Evolutionary conservation across 1,139 yeast genomes (phyloP).

Genomic region (Protomyces gravidus): DNA sequence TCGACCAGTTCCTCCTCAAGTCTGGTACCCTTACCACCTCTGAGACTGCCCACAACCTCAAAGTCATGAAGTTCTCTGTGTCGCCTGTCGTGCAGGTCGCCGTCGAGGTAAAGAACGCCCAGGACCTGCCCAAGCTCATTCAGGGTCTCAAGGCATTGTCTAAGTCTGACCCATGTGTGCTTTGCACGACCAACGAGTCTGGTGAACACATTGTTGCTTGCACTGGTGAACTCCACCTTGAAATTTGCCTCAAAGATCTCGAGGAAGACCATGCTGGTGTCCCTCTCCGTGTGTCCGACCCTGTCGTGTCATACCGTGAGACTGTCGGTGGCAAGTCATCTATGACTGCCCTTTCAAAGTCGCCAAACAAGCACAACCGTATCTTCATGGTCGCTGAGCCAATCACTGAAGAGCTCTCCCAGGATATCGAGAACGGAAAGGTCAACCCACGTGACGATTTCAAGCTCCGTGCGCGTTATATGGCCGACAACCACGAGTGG

Average conservation of each 20-base stretch:
- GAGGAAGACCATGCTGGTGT: slow-evolving; percentile 99
- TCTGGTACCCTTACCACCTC: slow-evolving; percentile 98
- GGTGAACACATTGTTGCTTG: slow-evolving; percentile 99
- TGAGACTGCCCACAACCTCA: slow-evolving; percentile 97
- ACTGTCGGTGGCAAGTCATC: slow-evolving; percentile 91
- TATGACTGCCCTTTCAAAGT: slow-evolving; percentile 94
- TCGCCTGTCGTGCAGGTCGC: slow-evolving; percentile 99
- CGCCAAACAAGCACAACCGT: slow-evolving; percentile 99
- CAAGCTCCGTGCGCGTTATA: slow-evolving; percentile 97
- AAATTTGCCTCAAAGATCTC: slow-evolving; percentile 92
- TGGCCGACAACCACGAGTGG: slow-evolving; percentile 99
- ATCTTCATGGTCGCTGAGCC: slow-evolving; percentile 97
- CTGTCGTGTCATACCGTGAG: slow-evolving; percentile 98
- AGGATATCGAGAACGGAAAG: slow-evolving; percentile 89
- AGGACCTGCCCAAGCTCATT: slow-evolving; percentile 98
- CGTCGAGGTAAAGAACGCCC: slow-evolving; percentile 99
- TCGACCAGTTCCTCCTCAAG: slow-evolving; percentile 98
- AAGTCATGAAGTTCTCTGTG: slow-evolving; percentile 99
- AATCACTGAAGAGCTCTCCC: slow-evolving; percentile 84
- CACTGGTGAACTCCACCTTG: slow-evolving; percentile 99
- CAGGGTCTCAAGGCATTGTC: slow-evolving; percentile 99
- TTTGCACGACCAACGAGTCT: slow-evolving; percentile 78
- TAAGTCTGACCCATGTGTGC: slow-evolving; percentile 98
- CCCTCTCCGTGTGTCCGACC: slow-evolving; percentile 96
- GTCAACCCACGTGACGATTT: slow-evolving; percentile 95